Evolutionary conservation across 257 asterid species (phyloP).

Genomic region (Salvia miltiorrhiza): DNA sequence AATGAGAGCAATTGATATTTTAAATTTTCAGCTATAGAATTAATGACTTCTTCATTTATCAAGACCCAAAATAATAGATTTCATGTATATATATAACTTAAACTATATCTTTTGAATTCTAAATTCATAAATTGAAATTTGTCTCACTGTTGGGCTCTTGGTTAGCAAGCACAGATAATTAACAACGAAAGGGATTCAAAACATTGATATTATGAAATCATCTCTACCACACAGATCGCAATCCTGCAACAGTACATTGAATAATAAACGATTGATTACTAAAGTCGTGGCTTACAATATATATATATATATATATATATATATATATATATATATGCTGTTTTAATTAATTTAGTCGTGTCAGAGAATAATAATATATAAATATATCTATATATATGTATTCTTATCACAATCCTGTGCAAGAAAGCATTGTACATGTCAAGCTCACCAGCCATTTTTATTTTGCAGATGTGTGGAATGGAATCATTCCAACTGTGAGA

Average conservation of each 20-base stretch:
- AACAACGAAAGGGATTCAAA: too few species aligned
- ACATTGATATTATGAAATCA: too few species aligned
- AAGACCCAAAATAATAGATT: too few species aligned
- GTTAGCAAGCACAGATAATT: too few species aligned
- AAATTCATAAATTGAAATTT: too few species aligned
- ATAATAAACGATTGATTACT: not conserved
- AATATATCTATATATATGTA: not conserved
- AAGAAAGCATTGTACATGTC: not conserved
- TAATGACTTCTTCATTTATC: too few species aligned
- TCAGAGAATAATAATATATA: conserved; percentile 11
- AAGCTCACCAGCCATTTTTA: conserved; percentile 4
- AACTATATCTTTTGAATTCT: too few species aligned
- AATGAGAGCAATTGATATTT: too few species aligned
- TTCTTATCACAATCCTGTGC: conserved; percentile 4
- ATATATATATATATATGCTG: not conserved
- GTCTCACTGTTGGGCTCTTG: too few species aligned
- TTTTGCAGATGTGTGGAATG: conserved; percentile 29
- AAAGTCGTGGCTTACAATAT: conserved; percentile 17
- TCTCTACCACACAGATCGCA: not conserved
- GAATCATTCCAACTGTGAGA: conserved; percentile 35
- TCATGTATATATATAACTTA: too few species aligned
- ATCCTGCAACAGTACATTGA: not conserved
- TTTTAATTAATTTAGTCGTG: not conserved
- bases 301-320: too few species aligned
- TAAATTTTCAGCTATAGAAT: too few species aligned